Evolutionary conservation across 805 yeast species (phyloP), one percentile per base, ranked within the genome.

Genomic region (Candida broadrunensis): DNA sequence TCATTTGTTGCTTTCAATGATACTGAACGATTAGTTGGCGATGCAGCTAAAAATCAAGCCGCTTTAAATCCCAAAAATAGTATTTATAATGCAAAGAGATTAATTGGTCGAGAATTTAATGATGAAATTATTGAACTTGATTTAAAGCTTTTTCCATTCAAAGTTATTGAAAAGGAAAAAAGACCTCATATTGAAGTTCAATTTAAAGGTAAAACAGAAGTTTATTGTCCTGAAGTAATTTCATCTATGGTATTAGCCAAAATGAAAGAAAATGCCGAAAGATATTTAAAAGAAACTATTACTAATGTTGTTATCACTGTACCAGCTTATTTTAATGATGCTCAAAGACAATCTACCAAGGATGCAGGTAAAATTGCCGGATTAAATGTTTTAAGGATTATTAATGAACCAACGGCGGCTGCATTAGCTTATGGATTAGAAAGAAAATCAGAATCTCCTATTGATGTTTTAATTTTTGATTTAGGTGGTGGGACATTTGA

Each of bases 401-500:
- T 65, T 42, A 65, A 65, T 50, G 71, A 65, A 49, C 71, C 71
- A 31, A 65, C 71, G n/a, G 71, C 71, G 17, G 71, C 71, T 35
- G 71, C 71, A 23, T 63, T 65, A 44, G 71, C 71, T 19, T 65
- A 65, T 45, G 71, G 71, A 27, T 62, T 65, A 45, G 14, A 25
- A 7, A 25, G 12, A 5, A 25, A 13, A 13, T 8, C 29, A 11
- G 46, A 46, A 14, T 38, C 52, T 23, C 96, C 88, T 70, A 85
- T 84, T 58, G 89, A 88, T 67, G 87, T 88, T 53, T 80, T 88
- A 60, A 95, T 88, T 40, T 88, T 86, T 66, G 97, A 88, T 69
- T 78, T 88, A 57, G 97, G 97, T 77, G 97, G 97, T 70, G 97
- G 97, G 76, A 88, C 97, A 51, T 88, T 87, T 51, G 96, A 87